Base-by-base conservation (phyloP, 2,329 filamentous ascomycete genomes). In the Hypoxylon sp. region DNA sequence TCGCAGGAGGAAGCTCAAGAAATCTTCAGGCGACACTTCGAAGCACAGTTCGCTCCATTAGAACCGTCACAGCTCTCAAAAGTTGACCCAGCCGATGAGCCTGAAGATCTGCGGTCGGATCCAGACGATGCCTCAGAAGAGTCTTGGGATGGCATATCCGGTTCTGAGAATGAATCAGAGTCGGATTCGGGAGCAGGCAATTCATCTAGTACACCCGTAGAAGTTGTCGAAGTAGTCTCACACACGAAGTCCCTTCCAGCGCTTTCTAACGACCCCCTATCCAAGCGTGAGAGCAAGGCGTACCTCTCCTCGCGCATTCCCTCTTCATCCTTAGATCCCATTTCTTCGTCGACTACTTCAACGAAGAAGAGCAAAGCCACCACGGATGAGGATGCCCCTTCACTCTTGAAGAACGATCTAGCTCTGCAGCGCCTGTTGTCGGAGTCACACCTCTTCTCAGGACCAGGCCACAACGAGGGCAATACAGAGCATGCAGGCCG, bases 361-460 rank as follows among this genome's bases (percentile, higher is more conserved):
- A n/a, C 77, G 24, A 69, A 74, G 14, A 72, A 62, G 33, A 65
- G 28, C 24, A 73, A 70, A 61, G 77, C 72, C 58, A 72, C 72
- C 33, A 79, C 76, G 68, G 79, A 84, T 63, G 87, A 91, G 74
- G 86, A 90, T 74, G 85, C 85, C 53, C 84, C 84, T 68, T 85
- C 85, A 9, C 91, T 97, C 66, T 85, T 98, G 16, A 93, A 94
- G 77, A 94, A 97, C 78, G 96, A 98, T 78, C 88, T 97, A 56
- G 94, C 93, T 38, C 88, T 99, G 12, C 95, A 97, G 78, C 90
- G 93, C 48, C 88, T 99, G 40, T 88, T 99, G 61, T 86, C 90
- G 71, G 96, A 99, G 83, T 97, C 94, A 0, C 93, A 97, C 79
- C 89, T 98, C 65, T 88, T 98, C 61, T 81, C 86, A 8, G 53